Percentiles rank a stretch among this genome's conserved stretches.
Evolutionary conservation across 805 yeast species (phyloP).

Genomic region (Nakazawaea sp.): DNA sequence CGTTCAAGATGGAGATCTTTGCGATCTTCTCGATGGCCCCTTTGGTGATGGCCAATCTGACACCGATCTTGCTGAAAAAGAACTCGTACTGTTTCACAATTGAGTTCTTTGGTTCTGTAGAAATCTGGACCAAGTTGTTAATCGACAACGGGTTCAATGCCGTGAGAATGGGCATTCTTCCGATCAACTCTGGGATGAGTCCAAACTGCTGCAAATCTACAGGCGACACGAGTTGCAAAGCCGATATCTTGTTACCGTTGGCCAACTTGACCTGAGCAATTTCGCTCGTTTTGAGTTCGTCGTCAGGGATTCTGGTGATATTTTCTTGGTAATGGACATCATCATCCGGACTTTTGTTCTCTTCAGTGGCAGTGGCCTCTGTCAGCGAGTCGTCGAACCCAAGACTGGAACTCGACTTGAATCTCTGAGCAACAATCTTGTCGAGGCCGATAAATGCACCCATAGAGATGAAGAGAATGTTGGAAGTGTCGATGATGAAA

Average conservation of each 20-base stretch:
- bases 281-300: slow-evolving; percentile 15
- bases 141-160: slow-evolving; percentile 39
- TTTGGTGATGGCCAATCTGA: slow-evolving; percentile 39
- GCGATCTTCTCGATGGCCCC: slow-evolving; percentile 44
- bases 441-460: slow-evolving; percentile 61
- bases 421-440: slow-evolving; percentile 34
- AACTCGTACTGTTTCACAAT: slow-evolving; percentile 46
- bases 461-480: slow-evolving; percentile 48
- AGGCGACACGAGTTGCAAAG: slow-evolving; percentile 40
- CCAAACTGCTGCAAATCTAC: slow-evolving; percentile 47
- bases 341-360: not conserved
- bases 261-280: slow-evolving; percentile 29
- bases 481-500: slow-evolving; percentile 45
- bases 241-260: slow-evolving; percentile 30
- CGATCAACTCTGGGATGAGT: slow-evolving; percentile 52
- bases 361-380: not conserved
- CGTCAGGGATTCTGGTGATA: slow-evolving; percentile 2
- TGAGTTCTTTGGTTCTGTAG: slow-evolving; percentile 51
- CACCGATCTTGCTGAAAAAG: slow-evolving; percentile 46
- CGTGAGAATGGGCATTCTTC: slow-evolving; percentile 50
- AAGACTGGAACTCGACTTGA: slow-evolving; percentile 19
- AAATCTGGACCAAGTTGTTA: slow-evolving; percentile 38
- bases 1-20: slow-evolving; percentile 38
- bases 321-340: slow-evolving; percentile 2
- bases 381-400: slow-evolving; percentile 14